Evolutionary conservation across 2,329 filamentous ascomycete species (phyloP).

Genomic region (Arthrobotrys megalospora): DNA sequence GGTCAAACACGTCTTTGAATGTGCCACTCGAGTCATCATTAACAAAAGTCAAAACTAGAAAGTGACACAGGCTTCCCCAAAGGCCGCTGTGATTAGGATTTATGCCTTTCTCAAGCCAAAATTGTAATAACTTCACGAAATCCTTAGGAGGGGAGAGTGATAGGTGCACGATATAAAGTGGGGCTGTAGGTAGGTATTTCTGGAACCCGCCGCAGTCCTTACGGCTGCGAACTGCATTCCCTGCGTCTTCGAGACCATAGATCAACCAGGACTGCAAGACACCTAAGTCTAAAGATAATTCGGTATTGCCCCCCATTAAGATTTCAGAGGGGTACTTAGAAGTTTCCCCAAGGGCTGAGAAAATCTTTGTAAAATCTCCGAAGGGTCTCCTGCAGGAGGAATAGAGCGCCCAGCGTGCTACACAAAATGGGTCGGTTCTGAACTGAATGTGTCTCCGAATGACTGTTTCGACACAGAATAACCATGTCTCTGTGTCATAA

Average conservation of each 20-base stretch:
- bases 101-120: too few species aligned
- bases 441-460: neutral
- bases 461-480: neutral
- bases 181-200: too few species aligned
- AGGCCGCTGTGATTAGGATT: neutral
- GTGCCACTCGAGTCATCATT: neutral
- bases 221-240: too few species aligned
- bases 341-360: neutral
- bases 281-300: neutral
- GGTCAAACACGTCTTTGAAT: neutral
- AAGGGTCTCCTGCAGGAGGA: neutral
- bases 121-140: too few species aligned
- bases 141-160: too few species aligned
- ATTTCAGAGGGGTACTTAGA: neutral
- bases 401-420: neutral
- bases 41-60: neutral
- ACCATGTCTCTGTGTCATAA: neutral
- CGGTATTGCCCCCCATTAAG: neutral
- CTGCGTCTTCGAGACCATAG: neutral
- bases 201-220: too few species aligned
- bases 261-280: neutral
- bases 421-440: neutral
- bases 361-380: neutral
- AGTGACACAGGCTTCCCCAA: neutral
- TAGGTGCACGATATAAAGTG: too few species aligned